Evolutionary conservation across 2,329 filamentous ascomycete species (phyloP).

Genomic region (Paramyrothecium roridum): DNA sequence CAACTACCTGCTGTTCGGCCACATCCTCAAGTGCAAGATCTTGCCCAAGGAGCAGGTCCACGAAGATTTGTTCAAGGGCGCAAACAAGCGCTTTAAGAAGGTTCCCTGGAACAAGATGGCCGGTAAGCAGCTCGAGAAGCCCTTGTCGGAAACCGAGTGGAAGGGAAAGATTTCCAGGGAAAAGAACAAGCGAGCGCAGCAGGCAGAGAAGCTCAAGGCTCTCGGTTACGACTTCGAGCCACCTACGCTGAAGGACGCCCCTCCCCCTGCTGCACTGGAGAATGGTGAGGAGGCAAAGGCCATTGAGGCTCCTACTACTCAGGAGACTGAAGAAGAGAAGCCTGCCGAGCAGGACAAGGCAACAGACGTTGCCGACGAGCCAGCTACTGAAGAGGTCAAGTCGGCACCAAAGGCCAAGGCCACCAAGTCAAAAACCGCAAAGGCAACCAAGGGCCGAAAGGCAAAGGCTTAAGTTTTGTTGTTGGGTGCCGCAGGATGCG

Average conservation of each 20-base stretch:
- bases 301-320: constrained; percentile 33
- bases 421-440: constrained; percentile 29
- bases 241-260: constrained; percentile 62
- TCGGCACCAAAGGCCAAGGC: constrained; percentile 18
- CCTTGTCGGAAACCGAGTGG: constrained; percentile 75
- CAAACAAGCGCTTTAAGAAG: constrained; percentile 84
- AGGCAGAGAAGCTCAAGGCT: constrained; percentile 72
- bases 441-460: constrained; percentile 26
- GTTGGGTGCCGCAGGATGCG: not conserved
- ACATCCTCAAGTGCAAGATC: constrained; percentile 84
- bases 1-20: constrained; percentile 93
- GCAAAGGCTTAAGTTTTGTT: constrained; percentile 30
- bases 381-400: constrained; percentile 15
- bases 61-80: constrained; percentile 81
- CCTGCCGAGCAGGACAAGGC: constrained; percentile 9
- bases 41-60: constrained; percentile 77
- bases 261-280: constrained; percentile 37
- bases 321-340: constrained; percentile 19
- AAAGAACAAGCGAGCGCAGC: constrained; percentile 63
- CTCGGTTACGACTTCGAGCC: constrained; percentile 81
- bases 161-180: constrained; percentile 70
- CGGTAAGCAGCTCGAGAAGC: constrained; percentile 69
- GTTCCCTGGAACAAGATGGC: constrained; percentile 87
- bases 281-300: constrained; percentile 27
- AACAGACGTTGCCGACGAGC: constrained; percentile 16